Conservation (phyloP, 371 early-diverging fungal species). For the Haplosporangium sp. region DNA sequence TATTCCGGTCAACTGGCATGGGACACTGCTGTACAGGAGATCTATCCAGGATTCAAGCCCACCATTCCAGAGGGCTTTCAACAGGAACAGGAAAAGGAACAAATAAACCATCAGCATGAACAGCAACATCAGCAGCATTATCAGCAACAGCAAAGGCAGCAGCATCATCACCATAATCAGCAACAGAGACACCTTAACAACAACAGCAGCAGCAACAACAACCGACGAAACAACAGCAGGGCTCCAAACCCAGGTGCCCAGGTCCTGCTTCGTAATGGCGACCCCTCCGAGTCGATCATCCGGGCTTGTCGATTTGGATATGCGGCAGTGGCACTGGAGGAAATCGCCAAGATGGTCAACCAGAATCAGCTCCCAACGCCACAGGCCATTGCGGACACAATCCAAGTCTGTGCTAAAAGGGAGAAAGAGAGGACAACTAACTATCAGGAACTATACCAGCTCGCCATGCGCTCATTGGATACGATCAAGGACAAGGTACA, state of each 20-base stretch:
- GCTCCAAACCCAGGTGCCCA: slow-evolving; percentile 15
- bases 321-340: slow-evolving; percentile 42
- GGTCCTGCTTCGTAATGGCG: slow-evolving; percentile 26
- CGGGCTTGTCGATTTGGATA: slow-evolving; percentile 48
- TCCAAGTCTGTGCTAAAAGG: slow-evolving; percentile 49
- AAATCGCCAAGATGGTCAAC: slow-evolving; percentile 34
- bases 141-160: slow-evolving; percentile 1
- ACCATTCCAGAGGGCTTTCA: slow-evolving; percentile 10
- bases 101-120: neutral
- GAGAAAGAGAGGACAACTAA: slow-evolving; percentile 44
- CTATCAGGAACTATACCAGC: slow-evolving; percentile 33
- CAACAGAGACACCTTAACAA: neutral
- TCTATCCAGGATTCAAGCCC: slow-evolving; percentile 47
- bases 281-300: slow-evolving; percentile 41
- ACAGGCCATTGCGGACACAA: slow-evolving; percentile 48
- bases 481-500: slow-evolving; percentile 22
- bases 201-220: neutral
- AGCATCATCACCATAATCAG: neutral
- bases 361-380: slow-evolving; percentile 40
- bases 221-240: slow-evolving; percentile 3
- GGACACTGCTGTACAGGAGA: slow-evolving; percentile 51
- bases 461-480: slow-evolving; percentile 35
- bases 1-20: slow-evolving; percentile 46
- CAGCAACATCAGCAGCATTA: slow-evolving; percentile 1
- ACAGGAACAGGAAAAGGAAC: neutral